Base-by-base conservation (phyloP, 2,329 filamentous ascomycete species). In the Aureobasidium sp. region DNA sequence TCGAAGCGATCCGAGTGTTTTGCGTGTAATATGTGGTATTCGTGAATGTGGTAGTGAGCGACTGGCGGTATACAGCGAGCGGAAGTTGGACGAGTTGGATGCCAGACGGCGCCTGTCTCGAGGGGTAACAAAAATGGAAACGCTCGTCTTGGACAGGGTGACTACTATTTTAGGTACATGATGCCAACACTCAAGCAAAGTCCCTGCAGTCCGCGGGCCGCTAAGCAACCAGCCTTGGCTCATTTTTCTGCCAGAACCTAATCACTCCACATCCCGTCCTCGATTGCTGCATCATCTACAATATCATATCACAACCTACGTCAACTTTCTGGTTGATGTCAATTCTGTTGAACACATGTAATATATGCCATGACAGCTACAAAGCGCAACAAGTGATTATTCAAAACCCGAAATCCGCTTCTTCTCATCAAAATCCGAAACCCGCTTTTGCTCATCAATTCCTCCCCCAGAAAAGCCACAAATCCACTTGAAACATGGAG, bases 91-190 rank as follows among this genome's bases (percentile, higher is more conserved):
- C 9, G 7, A 42, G 36, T 6, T 11, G 13, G 11, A 41, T 30
- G 21, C 37, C 11, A 34, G 29, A 44, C 16, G 51, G 39, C 34
- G 39, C 25, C 41, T 49, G 44, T 59, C 29, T 59, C 55, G 55
- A 59, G 55, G 55, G 55, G 55, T 41, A 59, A 59, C 55, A 49
- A 27, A 48, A 53, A 41, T 30, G 21, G 36, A 55, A 55, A 55
- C 51, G 51, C 29, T 44, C 51, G 16, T 41, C 50, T n/a, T n/a
- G n/a, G 6, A 16, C 36, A n/a, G 30, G 11, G 30, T 55, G 53
- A 44, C 14, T 39, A 55, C 54, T 58, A 58, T 58, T 58, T 58
- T 47, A 37, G 50, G 50, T 27, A 54, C 50, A 54, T 41, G 50
- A 54, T 42, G 50, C 7, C 50, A 42, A 32, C 49, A 51, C 32